These are phyloP conservation scores for Trichoderma sp. DNA, from an alignment of 2,329 filamentous ascomycete genomes.

Conservation along the genomic window DNA sequence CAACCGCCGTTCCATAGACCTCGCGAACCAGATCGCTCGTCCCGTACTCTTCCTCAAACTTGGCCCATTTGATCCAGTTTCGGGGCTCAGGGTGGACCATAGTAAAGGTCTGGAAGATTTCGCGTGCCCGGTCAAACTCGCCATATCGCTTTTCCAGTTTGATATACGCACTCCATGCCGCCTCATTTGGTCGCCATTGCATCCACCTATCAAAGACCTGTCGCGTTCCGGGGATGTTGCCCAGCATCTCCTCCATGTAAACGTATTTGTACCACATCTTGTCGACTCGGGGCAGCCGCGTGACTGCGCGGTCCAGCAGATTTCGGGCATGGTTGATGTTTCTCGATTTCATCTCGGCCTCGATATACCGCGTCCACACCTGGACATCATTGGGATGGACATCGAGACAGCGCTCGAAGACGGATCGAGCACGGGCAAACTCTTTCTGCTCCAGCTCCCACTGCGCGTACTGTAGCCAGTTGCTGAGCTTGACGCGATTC, in stretches of 20 bases:
- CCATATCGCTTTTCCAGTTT: constrained; percentile 95
- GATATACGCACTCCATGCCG: constrained; percentile 94
- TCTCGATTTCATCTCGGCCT: constrained; percentile 88
- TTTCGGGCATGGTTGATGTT: constrained; percentile 98
- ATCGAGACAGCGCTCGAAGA: constrained; percentile 94
- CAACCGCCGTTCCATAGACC: constrained; percentile 85
- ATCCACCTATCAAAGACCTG: constrained; percentile 98
- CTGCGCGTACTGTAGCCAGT: constrained; percentile 96
- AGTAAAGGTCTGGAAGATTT: constrained; percentile 88
- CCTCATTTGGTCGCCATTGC: constrained; percentile 96
- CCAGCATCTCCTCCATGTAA: constrained; percentile 97
- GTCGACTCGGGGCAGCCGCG: constrained; percentile 84
- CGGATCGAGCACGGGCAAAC: constrained; percentile 83
- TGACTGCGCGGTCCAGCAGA: constrained; percentile 90
- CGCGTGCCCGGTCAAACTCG: constrained; percentile 86
- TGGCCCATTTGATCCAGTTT: constrained; percentile 99
- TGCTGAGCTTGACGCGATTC: constrained; percentile 94
- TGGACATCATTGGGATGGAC: constrained; percentile 84
- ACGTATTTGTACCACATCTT: constrained; percentile 99
- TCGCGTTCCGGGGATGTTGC: constrained; percentile 86
- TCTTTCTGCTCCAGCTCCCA: constrained; percentile 99
- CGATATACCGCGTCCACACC: constrained; percentile 90
- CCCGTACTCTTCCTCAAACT: constrained; percentile 94
- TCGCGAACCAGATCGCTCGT: constrained; percentile 90
- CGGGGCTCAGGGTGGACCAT: constrained; percentile 90